These are phyloP conservation scores for Abrus precatorius DNA, from an alignment of 306 rosid genomes.

Conservation along the genomic window DNA sequence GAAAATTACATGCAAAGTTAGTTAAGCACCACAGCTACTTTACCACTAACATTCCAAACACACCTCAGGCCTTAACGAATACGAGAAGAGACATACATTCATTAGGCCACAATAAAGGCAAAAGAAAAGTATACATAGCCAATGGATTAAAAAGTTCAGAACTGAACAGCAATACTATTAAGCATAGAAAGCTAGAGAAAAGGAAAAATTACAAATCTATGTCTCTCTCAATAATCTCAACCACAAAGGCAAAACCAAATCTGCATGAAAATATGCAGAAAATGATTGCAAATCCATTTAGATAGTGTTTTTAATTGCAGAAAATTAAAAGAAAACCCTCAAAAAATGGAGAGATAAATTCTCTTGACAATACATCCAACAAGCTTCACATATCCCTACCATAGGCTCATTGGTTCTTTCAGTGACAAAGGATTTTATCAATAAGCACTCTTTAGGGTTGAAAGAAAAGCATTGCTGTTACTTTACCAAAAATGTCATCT, in stretches of 20 bases:
- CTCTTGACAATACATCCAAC: neutral
- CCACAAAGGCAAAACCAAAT: constrained; percentile 11
- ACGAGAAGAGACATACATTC: neutral
- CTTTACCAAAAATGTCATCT: constrained; percentile 16
- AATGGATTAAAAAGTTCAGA: neutral
- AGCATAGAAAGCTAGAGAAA: neutral
- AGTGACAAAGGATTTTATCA: neutral
- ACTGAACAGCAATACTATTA: constrained; percentile 8
- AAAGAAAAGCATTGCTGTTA: neutral
- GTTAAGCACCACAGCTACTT: constrained; percentile 29
- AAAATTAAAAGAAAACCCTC: neutral
- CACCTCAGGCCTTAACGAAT: neutral
- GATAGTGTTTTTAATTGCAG: constrained; percentile 1
- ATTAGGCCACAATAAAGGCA: constrained; percentile 40
- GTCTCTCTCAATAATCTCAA: constrained; percentile 28
- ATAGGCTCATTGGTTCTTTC: neutral
- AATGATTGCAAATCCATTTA: constrained; percentile 20
- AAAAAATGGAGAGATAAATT: constrained; percentile 16
- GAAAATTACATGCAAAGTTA: constrained; percentile 44
- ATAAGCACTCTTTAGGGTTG: constrained; percentile 22
- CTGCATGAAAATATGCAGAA: neutral
- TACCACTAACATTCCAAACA: constrained; percentile 24
- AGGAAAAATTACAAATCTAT: constrained; percentile 13
- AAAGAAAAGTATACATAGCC: constrained; percentile 11
- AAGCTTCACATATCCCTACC: constrained; percentile 14